Evolutionary conservation across 2,329 filamentous ascomycete species (phyloP).

Genomic region (Thelonectria blattea): DNA sequence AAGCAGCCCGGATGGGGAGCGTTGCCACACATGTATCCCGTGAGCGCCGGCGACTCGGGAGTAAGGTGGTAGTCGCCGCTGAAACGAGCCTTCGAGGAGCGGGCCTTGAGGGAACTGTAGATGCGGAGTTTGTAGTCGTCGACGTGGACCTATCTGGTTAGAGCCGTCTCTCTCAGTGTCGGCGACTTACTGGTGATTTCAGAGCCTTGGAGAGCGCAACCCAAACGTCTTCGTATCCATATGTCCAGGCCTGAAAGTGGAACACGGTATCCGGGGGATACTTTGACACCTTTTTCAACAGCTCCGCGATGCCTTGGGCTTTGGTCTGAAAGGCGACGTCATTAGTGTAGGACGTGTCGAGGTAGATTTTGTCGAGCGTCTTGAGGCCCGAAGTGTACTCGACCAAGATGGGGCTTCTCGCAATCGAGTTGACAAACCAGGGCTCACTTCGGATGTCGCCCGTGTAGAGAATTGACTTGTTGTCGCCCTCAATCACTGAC

Average conservation of each 20-base stretch:
- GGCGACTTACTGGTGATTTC: constrained; percentile 59
- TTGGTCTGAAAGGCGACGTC: constrained; percentile 63
- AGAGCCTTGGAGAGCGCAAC: constrained; percentile 76
- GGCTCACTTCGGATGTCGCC: constrained; percentile 86
- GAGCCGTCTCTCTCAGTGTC: background rate
- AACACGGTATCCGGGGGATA: constrained; percentile 81
- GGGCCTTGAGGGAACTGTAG: constrained; percentile 67
- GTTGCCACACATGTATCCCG: constrained; percentile 79
- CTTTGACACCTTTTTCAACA: constrained; percentile 69
- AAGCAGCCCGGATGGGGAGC: constrained; percentile 72
- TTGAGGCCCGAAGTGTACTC: constrained; percentile 74
- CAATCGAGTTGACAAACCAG: constrained; percentile 81
- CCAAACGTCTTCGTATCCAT: constrained; percentile 91
- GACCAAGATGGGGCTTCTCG: constrained; percentile 73
- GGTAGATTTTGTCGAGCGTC: constrained; percentile 79
- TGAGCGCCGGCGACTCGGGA: constrained; percentile 70
- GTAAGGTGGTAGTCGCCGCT: constrained; percentile 51
- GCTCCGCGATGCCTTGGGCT: constrained; percentile 75
- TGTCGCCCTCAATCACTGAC: constrained; percentile 73
- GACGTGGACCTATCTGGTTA: constrained; percentile 70
- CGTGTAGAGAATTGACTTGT: constrained; percentile 81
- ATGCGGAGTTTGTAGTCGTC: constrained; percentile 80
- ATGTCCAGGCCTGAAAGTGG: constrained; percentile 88
- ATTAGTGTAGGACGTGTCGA: constrained; percentile 80
- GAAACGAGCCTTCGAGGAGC: constrained; percentile 48